Percentiles rank a stretch among this genome's conserved stretches.
These are phyloP conservation scores for Picochlorum sp. DNA, from an alignment of 139 green algal species.

Conservation along the genomic window DNA sequence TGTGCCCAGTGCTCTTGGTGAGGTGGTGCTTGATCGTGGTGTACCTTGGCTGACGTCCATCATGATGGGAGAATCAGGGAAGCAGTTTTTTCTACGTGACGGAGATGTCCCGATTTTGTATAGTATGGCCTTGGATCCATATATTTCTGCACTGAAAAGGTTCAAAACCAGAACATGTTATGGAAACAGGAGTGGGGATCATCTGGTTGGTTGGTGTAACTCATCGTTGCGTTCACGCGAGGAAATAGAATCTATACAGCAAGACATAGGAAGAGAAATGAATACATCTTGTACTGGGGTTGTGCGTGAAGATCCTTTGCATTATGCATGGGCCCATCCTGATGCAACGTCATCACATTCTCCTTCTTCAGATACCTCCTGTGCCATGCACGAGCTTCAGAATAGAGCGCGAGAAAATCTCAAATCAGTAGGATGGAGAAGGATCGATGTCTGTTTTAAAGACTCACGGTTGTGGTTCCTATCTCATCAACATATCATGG, in stretches of 20 bases:
- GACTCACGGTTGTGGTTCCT: conserved; percentile 28
- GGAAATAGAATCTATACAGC: conserved; percentile 14
- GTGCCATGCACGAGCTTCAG: conserved; percentile 1
- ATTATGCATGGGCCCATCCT: conserved; percentile 15
- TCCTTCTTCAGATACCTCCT: not conserved
- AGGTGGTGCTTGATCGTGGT: not conserved
- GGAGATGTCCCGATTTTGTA: not conserved
- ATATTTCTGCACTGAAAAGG: conserved; percentile 51
- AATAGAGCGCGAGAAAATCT: conserved; percentile 44
- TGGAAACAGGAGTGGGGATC: conserved; percentile 60
- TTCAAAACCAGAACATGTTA: conserved; percentile 63
- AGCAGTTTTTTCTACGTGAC: conserved; percentile 46
- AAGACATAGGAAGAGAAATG: conserved; percentile 28
- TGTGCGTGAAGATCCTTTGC: conserved; percentile 48
- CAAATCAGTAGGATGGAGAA: conserved; percentile 58
- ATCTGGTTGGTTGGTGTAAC: conserved; percentile 80
- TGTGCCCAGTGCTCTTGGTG: not conserved
- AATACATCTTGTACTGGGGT: conserved; percentile 29
- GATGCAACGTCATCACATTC: not conserved
- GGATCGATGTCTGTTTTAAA: conserved; percentile 64
- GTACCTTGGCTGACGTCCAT: not conserved
- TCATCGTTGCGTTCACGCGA: conserved; percentile 45
- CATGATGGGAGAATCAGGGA: conserved; percentile 14
- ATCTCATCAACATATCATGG: conserved; percentile 43
- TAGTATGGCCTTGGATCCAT: not conserved